Conservation (phyloP, 2,329 filamentous ascomycete genomes). For the Geoglossum cookeanum region DNA sequence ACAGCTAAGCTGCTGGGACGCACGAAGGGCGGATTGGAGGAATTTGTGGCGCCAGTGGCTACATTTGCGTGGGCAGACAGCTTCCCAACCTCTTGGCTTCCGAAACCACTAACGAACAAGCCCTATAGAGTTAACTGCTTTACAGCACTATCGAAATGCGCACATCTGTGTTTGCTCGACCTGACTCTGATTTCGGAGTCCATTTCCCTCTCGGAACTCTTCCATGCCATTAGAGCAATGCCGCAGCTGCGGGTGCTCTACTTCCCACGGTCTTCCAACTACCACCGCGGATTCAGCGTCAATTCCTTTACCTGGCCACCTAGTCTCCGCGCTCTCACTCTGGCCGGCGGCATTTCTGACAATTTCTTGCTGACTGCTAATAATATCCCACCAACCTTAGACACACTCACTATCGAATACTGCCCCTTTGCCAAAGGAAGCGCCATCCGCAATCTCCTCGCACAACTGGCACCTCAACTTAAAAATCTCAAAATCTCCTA, state of each 20-base stretch:
- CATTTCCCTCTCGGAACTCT: slow-evolving; percentile 29
- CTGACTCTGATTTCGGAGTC: slow-evolving; percentile 32
- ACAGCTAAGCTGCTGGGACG: slow-evolving; percentile 37
- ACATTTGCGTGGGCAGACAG: slow-evolving; percentile 30
- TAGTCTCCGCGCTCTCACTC: slow-evolving; percentile 21
- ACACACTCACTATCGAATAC: slow-evolving; percentile 23
- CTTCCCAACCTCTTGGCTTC: neutral
- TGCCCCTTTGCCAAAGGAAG: slow-evolving; percentile 21
- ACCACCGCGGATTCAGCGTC: slow-evolving; percentile 16
- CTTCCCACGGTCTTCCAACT: slow-evolving; percentile 23
- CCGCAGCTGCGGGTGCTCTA: slow-evolving; percentile 24
- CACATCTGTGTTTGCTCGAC: slow-evolving; percentile 29
- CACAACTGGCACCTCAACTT: slow-evolving; percentile 16
- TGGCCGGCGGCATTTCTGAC: slow-evolving; percentile 26
- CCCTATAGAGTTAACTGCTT: slow-evolving; percentile 30
- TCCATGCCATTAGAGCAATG: slow-evolving; percentile 30
- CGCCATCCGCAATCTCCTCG: slow-evolving; percentile 21
- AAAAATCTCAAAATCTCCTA: slow-evolving; percentile 20
- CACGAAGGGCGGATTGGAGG: slow-evolving; percentile 30
- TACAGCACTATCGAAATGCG: slow-evolving; percentile 35
- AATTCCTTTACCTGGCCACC: slow-evolving; percentile 23
- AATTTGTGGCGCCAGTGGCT: slow-evolving; percentile 37
- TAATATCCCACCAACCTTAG: slow-evolving; percentile 16
- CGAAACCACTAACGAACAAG: neutral
- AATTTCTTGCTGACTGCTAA: slow-evolving; percentile 21